Evolutionary conservation across 2,329 filamentous ascomycete genomes (phyloP).

Genomic region (Cryphonectria naterciae): DNA sequence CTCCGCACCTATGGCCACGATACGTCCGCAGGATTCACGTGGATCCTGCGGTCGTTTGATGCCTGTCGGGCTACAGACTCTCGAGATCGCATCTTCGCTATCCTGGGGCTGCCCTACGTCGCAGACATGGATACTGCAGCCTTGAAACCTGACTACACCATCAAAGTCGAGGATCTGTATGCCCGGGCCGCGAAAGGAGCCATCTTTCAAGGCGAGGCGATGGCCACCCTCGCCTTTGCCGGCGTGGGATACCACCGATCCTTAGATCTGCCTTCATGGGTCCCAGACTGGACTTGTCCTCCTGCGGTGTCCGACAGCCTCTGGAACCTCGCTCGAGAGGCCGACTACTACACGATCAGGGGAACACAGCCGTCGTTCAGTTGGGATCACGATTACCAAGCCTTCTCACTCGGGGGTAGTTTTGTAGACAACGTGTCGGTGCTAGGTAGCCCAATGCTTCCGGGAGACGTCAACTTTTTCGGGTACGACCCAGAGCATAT

Average conservation of each 20-base stretch:
- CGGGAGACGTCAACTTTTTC: not conserved
- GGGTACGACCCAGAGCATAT: not conserved
- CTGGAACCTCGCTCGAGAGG: not conserved
- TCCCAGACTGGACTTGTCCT: not conserved
- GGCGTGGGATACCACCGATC: not conserved
- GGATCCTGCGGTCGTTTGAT: not conserved
- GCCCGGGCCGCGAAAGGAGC: not conserved
- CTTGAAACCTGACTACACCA: not conserved
- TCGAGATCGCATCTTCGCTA: slow-evolving; percentile 11
- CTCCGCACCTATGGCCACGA: not conserved
- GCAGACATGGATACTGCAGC: not conserved
- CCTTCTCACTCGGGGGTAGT: not conserved
- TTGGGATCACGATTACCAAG: not conserved
- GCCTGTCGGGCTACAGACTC: not conserved
- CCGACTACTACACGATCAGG: not conserved
- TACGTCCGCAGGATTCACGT: not conserved
- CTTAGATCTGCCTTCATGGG: not conserved
- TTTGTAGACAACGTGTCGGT: not conserved
- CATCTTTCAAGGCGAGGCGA: not conserved
- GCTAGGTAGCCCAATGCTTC: not conserved
- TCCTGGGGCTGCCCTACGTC: not conserved
- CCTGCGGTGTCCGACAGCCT: not conserved
- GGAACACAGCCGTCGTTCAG: not conserved
- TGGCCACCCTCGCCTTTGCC: not conserved
- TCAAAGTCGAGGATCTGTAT: not conserved